These are phyloP conservation scores for Solanum bukasovii DNA, from an alignment of 257 asterid genomes.

Conservation along the genomic window DNA sequence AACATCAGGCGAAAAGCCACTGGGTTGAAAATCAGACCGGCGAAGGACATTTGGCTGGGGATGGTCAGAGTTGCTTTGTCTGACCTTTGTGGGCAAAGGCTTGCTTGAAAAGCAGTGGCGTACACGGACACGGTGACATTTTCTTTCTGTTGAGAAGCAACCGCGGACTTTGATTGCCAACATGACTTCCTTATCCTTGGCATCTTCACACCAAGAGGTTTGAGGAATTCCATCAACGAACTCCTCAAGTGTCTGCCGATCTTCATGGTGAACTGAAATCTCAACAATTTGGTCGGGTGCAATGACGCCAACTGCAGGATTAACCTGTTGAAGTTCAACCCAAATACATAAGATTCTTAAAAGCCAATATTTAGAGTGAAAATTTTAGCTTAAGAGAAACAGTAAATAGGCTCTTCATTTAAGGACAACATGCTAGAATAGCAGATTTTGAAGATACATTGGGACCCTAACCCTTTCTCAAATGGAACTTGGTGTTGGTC, in stretches of 20 bases:
- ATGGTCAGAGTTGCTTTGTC: conserved; percentile 11
- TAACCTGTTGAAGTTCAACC: conserved; percentile 39
- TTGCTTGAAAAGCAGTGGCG: conserved; percentile 67
- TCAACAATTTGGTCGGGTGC: conserved; percentile 61
- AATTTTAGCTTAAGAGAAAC: not conserved
- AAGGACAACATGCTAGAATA: not conserved
- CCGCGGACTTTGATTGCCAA: conserved; percentile 49
- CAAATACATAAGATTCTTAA: not conserved
- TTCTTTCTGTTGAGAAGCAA: conserved; percentile 45
- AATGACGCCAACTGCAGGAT: conserved; percentile 70
- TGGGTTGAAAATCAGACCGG: conserved; percentile 50
- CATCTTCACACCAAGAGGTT: conserved; percentile 91
- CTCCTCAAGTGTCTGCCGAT: conserved; percentile 75
- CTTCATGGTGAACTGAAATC: conserved; percentile 64
- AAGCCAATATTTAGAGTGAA: not conserved
- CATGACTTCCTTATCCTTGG: conserved; percentile 82
- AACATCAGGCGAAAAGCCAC: conserved; percentile 52
- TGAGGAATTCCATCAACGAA: conserved; percentile 81
- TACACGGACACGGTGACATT: conserved; percentile 65
- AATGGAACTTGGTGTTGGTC: not conserved
- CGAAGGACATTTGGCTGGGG: conserved; percentile 49
- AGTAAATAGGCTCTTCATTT: not conserved
- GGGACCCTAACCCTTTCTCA: not conserved
- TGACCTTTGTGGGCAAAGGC: conserved; percentile 34
- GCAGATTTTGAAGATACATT: not conserved